Evolutionary conservation across 495 filamentous ascomycete genomes (phyloP).

Genomic region (Clohesyomyces aquaticus): DNA sequence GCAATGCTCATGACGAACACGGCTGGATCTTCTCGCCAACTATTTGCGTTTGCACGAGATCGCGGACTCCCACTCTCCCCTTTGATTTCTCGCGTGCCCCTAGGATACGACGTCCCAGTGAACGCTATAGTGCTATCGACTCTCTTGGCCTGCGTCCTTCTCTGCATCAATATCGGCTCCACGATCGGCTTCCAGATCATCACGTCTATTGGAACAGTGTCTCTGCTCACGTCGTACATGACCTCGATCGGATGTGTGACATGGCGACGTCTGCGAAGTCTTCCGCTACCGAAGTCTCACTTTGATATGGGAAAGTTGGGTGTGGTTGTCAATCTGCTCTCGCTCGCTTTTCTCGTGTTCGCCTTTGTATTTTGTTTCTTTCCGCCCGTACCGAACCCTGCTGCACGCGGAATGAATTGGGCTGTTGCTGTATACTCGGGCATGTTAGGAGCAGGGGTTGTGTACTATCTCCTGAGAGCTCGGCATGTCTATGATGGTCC

Average conservation of each 20-base stretch:
- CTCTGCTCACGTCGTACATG: conserved; percentile 31
- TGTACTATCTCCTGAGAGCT: conserved; percentile 33
- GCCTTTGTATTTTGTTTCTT: conserved; percentile 39
- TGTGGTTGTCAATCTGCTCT: conserved; percentile 33
- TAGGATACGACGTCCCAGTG: conserved; percentile 51
- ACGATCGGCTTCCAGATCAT: conserved; percentile 59
- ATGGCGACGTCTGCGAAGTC: conserved; percentile 19
- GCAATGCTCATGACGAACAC: conserved; percentile 49
- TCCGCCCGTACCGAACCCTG: conserved; percentile 23
- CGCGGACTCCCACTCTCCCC: conserved; percentile 38
- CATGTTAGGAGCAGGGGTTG: conserved; percentile 23
- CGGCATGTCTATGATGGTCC: conserved; percentile 40
- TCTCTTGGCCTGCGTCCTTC: conserved; percentile 57
- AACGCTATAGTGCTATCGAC: conserved; percentile 56
- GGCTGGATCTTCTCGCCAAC: conserved; percentile 35
- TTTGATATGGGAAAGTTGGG: conserved; percentile 23
- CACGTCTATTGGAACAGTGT: conserved; percentile 45
- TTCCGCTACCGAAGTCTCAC: conserved; percentile 24
- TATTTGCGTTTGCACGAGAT: conserved; percentile 21
- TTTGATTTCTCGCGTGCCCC: conserved; percentile 48
- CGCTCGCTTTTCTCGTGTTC: conserved; percentile 30
- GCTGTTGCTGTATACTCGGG: conserved; percentile 34
- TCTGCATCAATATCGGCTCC: conserved; percentile 64
- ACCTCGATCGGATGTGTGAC: conserved; percentile 24
- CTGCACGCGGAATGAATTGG: conserved; percentile 39